phyloP scores from a whole-genome alignment of 1,284 basidiomycete genomes.

The Cutaneotrichosporon daszewskae region DNA sequence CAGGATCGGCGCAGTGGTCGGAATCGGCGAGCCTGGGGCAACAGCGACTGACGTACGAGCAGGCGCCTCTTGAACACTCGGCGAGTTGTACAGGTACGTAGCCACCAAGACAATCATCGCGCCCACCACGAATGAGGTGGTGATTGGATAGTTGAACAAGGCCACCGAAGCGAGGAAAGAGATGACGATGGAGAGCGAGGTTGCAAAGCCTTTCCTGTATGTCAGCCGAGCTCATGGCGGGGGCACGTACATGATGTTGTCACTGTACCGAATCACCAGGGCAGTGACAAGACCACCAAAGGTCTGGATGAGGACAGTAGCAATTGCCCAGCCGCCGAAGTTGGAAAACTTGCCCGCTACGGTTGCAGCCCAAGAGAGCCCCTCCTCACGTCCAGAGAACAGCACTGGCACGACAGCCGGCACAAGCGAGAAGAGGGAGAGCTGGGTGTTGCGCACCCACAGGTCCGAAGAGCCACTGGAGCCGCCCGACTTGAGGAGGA shows the following conservation, averaged over 20 bases:
- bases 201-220: constrained; percentile 77
- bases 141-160: constrained; percentile 81
- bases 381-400: constrained; percentile 49
- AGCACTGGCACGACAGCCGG: constrained; percentile 83
- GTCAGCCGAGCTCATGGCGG: neutral
- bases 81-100: constrained; percentile 84
- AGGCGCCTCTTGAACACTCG: constrained; percentile 22
- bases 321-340: constrained; percentile 86
- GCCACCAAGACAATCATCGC: constrained; percentile 74
- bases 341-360: constrained; percentile 40
- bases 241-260: constrained; percentile 47
- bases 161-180: constrained; percentile 84
- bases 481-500: constrained; percentile 79
- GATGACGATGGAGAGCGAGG: constrained; percentile 83
- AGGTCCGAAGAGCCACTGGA: constrained; percentile 55
- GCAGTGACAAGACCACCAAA: constrained; percentile 86
- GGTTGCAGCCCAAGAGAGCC: constrained; percentile 27
- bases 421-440: constrained; percentile 86
- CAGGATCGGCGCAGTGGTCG: constrained; percentile 39
- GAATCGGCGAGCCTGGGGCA: constrained; percentile 42
- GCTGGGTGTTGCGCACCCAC: constrained; percentile 94
- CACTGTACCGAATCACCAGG: constrained; percentile 53
- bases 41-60: constrained; percentile 37
- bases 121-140: constrained; percentile 75
- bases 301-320: constrained; percentile 81